Evolutionary conservation across 1,139 yeast species (phyloP).

Genomic region (Tardiomyces blankii): DNA sequence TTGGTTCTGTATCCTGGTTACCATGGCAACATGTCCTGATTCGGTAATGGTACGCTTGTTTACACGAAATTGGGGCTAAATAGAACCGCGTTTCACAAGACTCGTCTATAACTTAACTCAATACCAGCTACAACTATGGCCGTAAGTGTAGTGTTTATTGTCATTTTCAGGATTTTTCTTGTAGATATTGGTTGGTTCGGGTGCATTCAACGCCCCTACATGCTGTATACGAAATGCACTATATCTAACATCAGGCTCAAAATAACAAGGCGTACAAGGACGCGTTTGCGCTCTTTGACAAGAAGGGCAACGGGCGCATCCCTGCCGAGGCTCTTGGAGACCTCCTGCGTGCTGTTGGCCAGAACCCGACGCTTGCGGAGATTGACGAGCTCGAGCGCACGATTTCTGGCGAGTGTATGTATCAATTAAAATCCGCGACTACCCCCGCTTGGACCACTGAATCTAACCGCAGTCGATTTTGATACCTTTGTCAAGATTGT

Average conservation of each 20-base stretch:
- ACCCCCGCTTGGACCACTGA: background rate
- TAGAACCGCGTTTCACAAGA: background rate
- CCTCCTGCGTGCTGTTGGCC: slow-evolving; percentile 91
- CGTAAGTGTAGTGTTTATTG: background rate
- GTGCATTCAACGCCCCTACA: too few relatives aligned
- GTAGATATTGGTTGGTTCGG: too few relatives aligned
- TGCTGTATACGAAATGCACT: too few relatives aligned
- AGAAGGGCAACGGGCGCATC: slow-evolving; percentile 89
- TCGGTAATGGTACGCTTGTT: background rate
- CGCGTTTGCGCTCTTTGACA: slow-evolving; percentile 95
- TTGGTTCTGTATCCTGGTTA: too few relatives aligned
- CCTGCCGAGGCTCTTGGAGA: slow-evolving; percentile 88
- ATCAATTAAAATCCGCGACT: too few relatives aligned
- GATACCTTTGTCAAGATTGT: slow-evolving; percentile 70
- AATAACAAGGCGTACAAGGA: slow-evolving; percentile 68
- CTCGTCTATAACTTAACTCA: background rate
- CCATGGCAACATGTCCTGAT: background rate
- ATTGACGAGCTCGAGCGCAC: slow-evolving; percentile 58
- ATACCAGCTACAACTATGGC: background rate
- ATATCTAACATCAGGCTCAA: slow-evolving; percentile 1
- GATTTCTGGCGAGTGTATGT: slow-evolving; percentile 24
- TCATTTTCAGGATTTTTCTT: too few relatives aligned
- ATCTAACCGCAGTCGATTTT: slow-evolving; percentile 43
- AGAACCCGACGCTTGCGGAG: slow-evolving; percentile 92
- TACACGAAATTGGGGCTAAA: background rate